Percentiles rank a stretch among this genome's conserved stretches.
Conservation (phyloP, 345 rosid genomes). For the Salix caprea region DNA sequence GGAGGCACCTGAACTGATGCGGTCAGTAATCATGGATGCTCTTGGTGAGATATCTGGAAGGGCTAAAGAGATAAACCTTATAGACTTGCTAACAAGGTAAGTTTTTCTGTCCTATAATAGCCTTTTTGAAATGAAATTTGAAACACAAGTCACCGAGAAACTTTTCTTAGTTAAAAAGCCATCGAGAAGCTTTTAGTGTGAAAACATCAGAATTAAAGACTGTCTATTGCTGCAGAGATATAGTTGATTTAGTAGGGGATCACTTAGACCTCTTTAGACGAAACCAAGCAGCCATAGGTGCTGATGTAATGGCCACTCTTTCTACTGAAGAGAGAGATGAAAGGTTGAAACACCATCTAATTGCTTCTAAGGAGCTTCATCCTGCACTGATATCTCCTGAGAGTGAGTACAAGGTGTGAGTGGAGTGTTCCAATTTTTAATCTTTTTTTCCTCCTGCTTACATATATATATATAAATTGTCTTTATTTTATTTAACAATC, state of each 20-base stretch:
- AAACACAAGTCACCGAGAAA: background rate
- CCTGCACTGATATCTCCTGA: conserved; percentile 81
- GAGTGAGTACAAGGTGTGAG: conserved; percentile 99
- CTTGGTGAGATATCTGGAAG: conserved; percentile 81
- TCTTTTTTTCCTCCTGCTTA: background rate
- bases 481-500: conserved; percentile 6
- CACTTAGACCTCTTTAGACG: conserved; percentile 90
- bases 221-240: conserved; percentile 65
- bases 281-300: conserved; percentile 82
- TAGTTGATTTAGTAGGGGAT: conserved; percentile 82
- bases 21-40: conserved; percentile 78
- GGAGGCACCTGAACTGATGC: conserved; percentile 86
- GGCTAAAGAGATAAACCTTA: conserved; percentile 75
- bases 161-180: background rate
- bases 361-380: conserved; percentile 86
- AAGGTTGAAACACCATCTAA: conserved; percentile 80
- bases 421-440: conserved; percentile 24
- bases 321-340: conserved; percentile 93
- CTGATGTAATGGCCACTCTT: conserved; percentile 79
- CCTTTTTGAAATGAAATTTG: background rate
- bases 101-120: background rate
- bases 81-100: conserved; percentile 82
- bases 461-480: background rate
- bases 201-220: conserved; percentile 2
- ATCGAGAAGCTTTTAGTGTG: background rate